Evolutionary conservation across 140 eudicot genomes (phyloP).

Genomic region (Oenanthe javanica): DNA sequence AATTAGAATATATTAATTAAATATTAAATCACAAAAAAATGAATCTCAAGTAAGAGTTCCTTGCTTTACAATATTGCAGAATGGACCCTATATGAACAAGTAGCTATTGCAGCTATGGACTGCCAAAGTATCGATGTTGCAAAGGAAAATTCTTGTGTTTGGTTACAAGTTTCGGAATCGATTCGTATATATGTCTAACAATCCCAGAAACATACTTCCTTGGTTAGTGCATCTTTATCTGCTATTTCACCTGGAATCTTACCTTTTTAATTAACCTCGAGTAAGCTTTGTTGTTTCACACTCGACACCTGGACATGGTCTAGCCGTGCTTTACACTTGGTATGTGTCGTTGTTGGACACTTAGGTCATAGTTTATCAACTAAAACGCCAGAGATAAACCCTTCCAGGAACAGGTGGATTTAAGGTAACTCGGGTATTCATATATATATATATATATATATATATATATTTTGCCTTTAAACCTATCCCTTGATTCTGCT

Average conservation of each 20-base stretch:
- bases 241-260: not conserved
- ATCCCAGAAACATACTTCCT: not conserved
- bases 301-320: too few relatives aligned
- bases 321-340: too few relatives aligned
- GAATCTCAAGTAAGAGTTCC: not conserved
- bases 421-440: not conserved
- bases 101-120: conserved; percentile 94
- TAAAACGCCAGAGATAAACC: not conserved
- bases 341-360: too few relatives aligned
- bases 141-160: conserved; percentile 34
- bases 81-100: conserved; percentile 89
- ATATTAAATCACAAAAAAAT: too few relatives aligned
- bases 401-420: not conserved
- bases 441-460: not conserved
- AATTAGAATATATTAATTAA: too few relatives aligned
- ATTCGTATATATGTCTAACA: not conserved
- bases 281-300: too few relatives aligned
- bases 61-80: conserved; percentile 36
- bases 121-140: conserved; percentile 80
- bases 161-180: not conserved
- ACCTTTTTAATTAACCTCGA: too few relatives aligned
- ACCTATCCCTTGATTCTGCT: not conserved
- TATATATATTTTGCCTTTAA: not conserved
- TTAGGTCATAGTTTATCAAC: too few relatives aligned
- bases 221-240: not conserved